Percentiles rank a stretch among this genome's conserved stretches.
Evolutionary conservation across 768 basidiomycete species (phyloP).

Genomic region (Lactarius quietus): DNA sequence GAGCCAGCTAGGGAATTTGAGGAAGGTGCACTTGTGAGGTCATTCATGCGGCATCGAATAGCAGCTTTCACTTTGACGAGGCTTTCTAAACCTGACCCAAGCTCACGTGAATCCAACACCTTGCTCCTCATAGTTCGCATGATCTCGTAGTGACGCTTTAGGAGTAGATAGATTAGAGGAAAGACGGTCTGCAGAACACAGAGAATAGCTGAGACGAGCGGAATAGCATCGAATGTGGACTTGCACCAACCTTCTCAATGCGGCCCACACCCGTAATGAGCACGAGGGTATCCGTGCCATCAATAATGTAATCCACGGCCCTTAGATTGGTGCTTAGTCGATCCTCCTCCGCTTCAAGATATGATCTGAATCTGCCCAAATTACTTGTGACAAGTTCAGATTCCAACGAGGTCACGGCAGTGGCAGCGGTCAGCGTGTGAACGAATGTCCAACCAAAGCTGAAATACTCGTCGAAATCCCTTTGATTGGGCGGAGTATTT

Average conservation of each 20-base stretch:
- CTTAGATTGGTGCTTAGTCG: slow-evolving; percentile 29
- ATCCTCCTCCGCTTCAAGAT: slow-evolving; percentile 29
- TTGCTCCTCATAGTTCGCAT: slow-evolving; percentile 16
- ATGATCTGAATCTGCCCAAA: slow-evolving; percentile 25
- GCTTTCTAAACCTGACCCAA: neutral
- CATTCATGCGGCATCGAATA: slow-evolving; percentile 5
- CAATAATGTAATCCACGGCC: slow-evolving; percentile 32
- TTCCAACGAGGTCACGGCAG: neutral
- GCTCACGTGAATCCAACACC: slow-evolving; percentile 8
- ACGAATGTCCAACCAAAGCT: neutral
- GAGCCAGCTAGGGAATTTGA: too few relatives aligned
- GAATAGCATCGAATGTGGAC: fast-evolving
- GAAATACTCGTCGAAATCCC: slow-evolving; percentile 1
- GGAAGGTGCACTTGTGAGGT: slow-evolving; percentile 3
- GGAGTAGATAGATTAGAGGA: slow-evolving; percentile 20
- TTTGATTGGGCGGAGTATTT: slow-evolving; percentile 11
- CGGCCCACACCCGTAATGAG: slow-evolving; percentile 31
- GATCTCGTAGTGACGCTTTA: slow-evolving; percentile 26
- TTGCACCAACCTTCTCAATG: slow-evolving; percentile 30
- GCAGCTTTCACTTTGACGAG: neutral
- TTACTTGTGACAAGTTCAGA: neutral
- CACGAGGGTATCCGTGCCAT: slow-evolving; percentile 31
- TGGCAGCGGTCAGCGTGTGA: slow-evolving; percentile 8
- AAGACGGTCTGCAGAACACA: slow-evolving; percentile 14
- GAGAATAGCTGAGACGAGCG: neutral